Evolutionary conservation across 139 green algal species (phyloP), one percentile per base, ranked within the genome.

Genomic region (Pseudopediastrum boryanum): DNA sequence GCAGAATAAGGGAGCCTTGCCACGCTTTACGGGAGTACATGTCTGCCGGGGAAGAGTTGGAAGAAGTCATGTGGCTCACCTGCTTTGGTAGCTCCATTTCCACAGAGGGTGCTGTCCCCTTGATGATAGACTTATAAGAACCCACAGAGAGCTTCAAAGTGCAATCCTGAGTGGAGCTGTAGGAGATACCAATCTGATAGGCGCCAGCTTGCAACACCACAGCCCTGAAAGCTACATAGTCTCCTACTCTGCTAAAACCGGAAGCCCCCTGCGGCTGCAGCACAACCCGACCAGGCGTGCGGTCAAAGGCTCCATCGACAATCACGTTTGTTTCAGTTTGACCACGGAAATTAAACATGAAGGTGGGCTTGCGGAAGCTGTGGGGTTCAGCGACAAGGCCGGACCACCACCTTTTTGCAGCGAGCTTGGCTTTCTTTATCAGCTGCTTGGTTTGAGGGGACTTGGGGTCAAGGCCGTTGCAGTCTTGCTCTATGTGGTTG

Each of bases 281-380:
- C 29, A 25, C 9, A 7, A 79, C 72, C 21, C 43, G 48, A 16
- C 58, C 72, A 19, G 29, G n/a, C 2, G 72, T 79, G 39, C 72
- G 43, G 29, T 79, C 72, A 39, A 61, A 23, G 23, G 72, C 72
- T 33, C 46, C 72, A 58, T 70, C 59, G 4, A 59, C 42, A 29
- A 79, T 19, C 35, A 79, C 16, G 58, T 70, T 71, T 2, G 72
- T 71, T 3, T 62, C 59, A 33, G 46, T 62, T 43, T 59, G 61
- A 31, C 58, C 58, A 10, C 59, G 42, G 41, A 79, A 71, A 13
- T 59, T 59, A 9, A 79, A 31, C 58, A 52, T 71, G n/a, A 79
- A 71, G 5, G 58, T 70, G 7, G 72, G 72, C 72, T 71, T 79
- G 58, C 71, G 58, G 72, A 79, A 79, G 29, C 39, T 61, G 72